Evolutionary conservation across 768 basidiomycete species (phyloP).

Genomic region (Glaciozyma antarctica): DNA sequence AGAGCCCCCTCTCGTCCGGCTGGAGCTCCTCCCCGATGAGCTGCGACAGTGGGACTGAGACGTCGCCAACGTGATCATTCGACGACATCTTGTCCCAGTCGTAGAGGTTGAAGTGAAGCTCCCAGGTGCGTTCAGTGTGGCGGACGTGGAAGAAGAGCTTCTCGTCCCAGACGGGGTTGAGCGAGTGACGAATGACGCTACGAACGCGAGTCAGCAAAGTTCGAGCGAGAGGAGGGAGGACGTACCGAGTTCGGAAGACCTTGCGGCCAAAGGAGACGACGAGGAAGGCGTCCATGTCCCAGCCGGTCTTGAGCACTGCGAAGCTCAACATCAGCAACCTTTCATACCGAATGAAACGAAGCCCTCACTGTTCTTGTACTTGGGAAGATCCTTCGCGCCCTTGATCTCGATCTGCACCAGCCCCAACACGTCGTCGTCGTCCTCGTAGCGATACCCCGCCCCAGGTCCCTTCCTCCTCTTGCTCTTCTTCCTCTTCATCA

Average conservation of each 20-base stretch:
- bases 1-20: conserved; percentile 48
- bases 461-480: conserved; percentile 6
- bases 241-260: conserved; percentile 67
- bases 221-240: conserved; percentile 6
- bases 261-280: conserved; percentile 95
- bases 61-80: conserved; percentile 83
- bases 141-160: conserved; percentile 92
- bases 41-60: conserved; percentile 58
- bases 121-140: conserved; percentile 68
- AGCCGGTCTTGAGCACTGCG: conserved; percentile 71
- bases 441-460: conserved; percentile 8
- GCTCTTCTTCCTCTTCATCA: conserved; percentile 40
- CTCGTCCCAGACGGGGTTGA: conserved; percentile 87
- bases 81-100: conserved; percentile 87
- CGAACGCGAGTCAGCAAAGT: background rate
- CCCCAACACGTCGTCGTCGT: conserved; percentile 71
- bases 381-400: conserved; percentile 71
- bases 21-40: conserved; percentile 60
- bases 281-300: conserved; percentile 97
- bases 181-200: conserved; percentile 66
- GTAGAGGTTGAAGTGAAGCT: conserved; percentile 62
- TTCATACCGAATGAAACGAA: background rate
- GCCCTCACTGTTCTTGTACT: conserved; percentile 70
- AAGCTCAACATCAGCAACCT: background rate
- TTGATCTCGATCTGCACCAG: conserved; percentile 92